Percentiles rank a stretch among this genome's conserved stretches.
Conservation (phyloP, 768 basidiomycete species). For the Tylopilus rubrobrunneus region DNA sequence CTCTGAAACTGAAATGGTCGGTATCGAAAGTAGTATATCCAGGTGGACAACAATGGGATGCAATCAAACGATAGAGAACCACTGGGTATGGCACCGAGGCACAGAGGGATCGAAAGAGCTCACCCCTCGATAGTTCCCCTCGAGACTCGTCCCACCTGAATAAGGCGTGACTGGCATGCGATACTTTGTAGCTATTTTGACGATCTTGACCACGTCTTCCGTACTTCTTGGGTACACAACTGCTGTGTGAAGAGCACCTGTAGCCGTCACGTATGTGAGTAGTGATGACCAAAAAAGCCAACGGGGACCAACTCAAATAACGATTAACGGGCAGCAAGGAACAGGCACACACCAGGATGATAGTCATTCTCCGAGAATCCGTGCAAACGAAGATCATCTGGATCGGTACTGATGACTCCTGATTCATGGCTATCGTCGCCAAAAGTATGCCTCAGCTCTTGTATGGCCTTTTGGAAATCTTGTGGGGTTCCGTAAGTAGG, state of each 20-base stretch:
- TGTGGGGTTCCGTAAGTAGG: slow-evolving; percentile 46
- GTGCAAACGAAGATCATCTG: slow-evolving; percentile 48
- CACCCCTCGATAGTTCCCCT: slow-evolving; percentile 71
- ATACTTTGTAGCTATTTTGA: slow-evolving; percentile 71
- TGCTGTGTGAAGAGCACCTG: slow-evolving; percentile 50
- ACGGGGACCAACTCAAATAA: neutral
- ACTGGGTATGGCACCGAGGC: neutral
- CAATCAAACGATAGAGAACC: neutral
- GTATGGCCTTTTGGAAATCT: slow-evolving; percentile 53
- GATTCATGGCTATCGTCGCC: neutral
- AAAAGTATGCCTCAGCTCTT: slow-evolving; percentile 43
- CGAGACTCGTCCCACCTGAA: slow-evolving; percentile 78
- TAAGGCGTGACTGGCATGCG: slow-evolving; percentile 76
- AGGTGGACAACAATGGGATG: neutral
- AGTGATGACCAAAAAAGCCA: neutral
- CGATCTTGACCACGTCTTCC: slow-evolving; percentile 77
- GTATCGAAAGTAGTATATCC: neutral
- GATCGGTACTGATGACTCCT: slow-evolving; percentile 44
- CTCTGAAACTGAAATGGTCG: neutral
- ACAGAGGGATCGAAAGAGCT: slow-evolving; percentile 18
- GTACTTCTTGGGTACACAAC: slow-evolving; percentile 66
- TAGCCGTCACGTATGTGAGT: neutral
- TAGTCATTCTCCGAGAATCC: slow-evolving; percentile 53
- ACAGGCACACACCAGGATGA: slow-evolving; percentile 40
- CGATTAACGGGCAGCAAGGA: neutral